These are phyloP conservation scores for Geotrichum australiense DNA, from an alignment of 1,139 yeast genomes.

Conservation along the genomic window DNA sequence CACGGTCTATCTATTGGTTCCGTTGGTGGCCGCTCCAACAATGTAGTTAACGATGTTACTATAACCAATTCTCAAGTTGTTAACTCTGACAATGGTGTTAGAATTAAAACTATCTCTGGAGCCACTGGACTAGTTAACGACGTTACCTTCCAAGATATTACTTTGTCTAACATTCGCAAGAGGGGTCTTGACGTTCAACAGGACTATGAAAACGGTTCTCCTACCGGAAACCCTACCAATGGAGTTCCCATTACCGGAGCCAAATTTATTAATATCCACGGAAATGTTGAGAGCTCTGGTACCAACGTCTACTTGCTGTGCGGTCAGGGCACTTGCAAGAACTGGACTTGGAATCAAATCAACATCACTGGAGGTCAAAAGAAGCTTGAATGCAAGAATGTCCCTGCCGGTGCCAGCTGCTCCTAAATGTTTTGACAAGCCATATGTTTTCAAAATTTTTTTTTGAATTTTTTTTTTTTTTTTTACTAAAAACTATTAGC, in stretches of 20 bases:
- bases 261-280: constrained; percentile 6
- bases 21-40: constrained; percentile 11
- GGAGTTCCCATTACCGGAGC: constrained; percentile 1
- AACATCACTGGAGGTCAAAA: constrained; percentile 5
- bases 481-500: too few relatives aligned
- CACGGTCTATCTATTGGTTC: constrained; percentile 14
- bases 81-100: constrained; percentile 9
- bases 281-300: constrained; percentile 6
- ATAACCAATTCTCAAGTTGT: constrained; percentile 3
- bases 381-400: constrained; percentile 5
- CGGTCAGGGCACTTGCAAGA: constrained; percentile 8
- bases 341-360: constrained; percentile 7
- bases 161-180: constrained; percentile 10
- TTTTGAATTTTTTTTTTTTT: too few relatives aligned
- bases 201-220: constrained; percentile 11
- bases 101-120: constrained; percentile 6
- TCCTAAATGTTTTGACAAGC: not conserved
- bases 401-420: constrained; percentile 10
- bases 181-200: constrained; percentile 11
- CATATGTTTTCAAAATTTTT: too few relatives aligned
- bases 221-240: constrained; percentile 12
- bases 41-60: constrained; percentile 5
- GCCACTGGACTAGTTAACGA: constrained; percentile 6
- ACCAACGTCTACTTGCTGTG: constrained; percentile 9
- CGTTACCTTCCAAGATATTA: constrained; percentile 7